Evolutionary conservation across 1,284 basidiomycete species (phyloP), one percentile per base, ranked within the genome.

Genomic region (Sanghuangporus weigelae): DNA sequence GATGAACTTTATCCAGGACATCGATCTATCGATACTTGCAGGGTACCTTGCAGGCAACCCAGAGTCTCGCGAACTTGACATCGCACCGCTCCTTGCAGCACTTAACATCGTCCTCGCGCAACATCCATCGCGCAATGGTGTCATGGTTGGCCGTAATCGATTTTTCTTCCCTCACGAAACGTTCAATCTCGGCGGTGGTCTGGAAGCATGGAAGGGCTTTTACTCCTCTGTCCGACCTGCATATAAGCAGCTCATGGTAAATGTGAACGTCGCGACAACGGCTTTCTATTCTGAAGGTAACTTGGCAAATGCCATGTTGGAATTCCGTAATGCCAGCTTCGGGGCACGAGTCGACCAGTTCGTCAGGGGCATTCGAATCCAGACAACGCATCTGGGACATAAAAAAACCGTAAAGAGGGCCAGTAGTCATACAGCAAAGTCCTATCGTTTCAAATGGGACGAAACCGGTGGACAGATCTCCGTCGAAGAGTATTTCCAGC

Each of bases 181-280:
- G 6, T 68, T 75, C 7, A 51, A 71, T 35, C 77, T 90, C 31
- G 86, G 85, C 12, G 88, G 84, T 11, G 82, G 84, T 7, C 78
- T 91, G 11, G 81, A 88, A 68, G 89, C 86, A 0, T 87, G 83
- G 77, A 79, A 83, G 69, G 90, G 90, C 0, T 92, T 89, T 71
- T 92, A 87, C 70, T 84, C 87, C 2, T 91, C 89, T 5, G 87
- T 90, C 49, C 83, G 90, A 7, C 87, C 89, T 1, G 75, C 85
- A 1, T 85, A 87, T 71, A 83, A 84, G 51, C 85, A 89, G 66
- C 76, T 92, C 38, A 87, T 90, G 87, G 86, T 91, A 38, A 92
- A 92, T 68, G 84, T 92, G 61, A 90, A 92, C 65, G 86, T 86
- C 2, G 89, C 86, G 70, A 89, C 87, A 16, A 89, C 89, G 0